Evolutionary conservation across 306 rosid genomes (phyloP), one percentile per base, ranked within the genome.

Genomic region (Ammopiptanthus mongolicus): DNA sequence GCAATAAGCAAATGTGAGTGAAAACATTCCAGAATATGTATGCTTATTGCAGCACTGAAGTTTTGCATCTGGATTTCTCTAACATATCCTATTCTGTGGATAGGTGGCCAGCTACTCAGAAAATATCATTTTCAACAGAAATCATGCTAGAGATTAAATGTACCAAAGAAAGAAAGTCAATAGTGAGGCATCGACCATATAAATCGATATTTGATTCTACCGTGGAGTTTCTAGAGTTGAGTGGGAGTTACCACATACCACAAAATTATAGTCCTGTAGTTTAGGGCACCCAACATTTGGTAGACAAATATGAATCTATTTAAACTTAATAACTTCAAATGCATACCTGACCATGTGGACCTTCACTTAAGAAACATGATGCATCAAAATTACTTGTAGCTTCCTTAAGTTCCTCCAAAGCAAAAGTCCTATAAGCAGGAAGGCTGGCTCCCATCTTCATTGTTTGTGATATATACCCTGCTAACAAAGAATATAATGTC

Each of bases 381-480:
- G 36, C 83, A 61, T 87, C 91, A 83, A 95, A 95, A 81, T 92
- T 85, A 76, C 83, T 82, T 33, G 99, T 90, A 60, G 97, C 96
- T 79, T 95, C 99, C 82, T 79, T 86, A 14, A 95, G 93, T 73
- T 95, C 97, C 23, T 90, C 99, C 86, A 95, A 81, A 59, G 92
- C 65, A 70, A 90, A 95, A 14, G 92, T 92, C 88, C 93, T 86
- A 74, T 95, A 92, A 73, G 97, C 83, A 78, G 97, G 92, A 86
- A 91, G 84, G 60, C 90, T 74, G 44, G 97, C 76, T 56, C 98
- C 99, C 86, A 92, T 80, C 87, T 90, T 95, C 99, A 86, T 95
- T 65, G 97, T 95, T 70, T 87, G 86, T 3, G 99, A 91, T 73
- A 95, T 95, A 81, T 80, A 86, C 71, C 93, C 99, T 95, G 91